phyloP scores from a whole-genome alignment of 805 yeast genomes.

The Lachancea fermentati region DNA sequence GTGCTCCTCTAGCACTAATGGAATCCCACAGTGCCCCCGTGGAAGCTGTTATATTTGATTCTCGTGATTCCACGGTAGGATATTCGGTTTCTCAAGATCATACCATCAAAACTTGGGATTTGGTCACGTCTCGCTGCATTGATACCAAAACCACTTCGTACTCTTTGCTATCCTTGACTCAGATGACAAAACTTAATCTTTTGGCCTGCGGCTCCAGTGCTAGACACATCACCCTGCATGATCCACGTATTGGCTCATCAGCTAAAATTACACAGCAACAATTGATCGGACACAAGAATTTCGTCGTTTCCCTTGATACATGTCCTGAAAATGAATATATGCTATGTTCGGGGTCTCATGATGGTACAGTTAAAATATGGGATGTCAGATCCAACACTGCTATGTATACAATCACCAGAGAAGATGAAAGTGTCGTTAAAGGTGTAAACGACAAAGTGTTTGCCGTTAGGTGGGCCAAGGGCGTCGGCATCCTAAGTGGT shows the following conservation, averaged over 20 bases:
- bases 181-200: slow-evolving; percentile 60
- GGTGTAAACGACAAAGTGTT: slow-evolving; percentile 63
- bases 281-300: slow-evolving; percentile 84
- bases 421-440: slow-evolving; percentile 41
- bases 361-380: slow-evolving; percentile 94
- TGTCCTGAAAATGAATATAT: slow-evolving; percentile 75
- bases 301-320: slow-evolving; percentile 73
- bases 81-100: slow-evolving; percentile 96
- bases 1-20: slow-evolving; percentile 73
- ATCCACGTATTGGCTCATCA: slow-evolving; percentile 66
- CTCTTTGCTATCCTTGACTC: slow-evolving; percentile 70
- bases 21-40: slow-evolving; percentile 86
- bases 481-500: slow-evolving; percentile 80
- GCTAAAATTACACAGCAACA: slow-evolving; percentile 62
- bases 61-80: slow-evolving; percentile 69
- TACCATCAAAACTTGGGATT: slow-evolving; percentile 92
- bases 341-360: slow-evolving; percentile 91
- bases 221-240: slow-evolving; percentile 92
- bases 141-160: slow-evolving; percentile 85
- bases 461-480: slow-evolving; percentile 78
- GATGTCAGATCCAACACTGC: slow-evolving; percentile 83
- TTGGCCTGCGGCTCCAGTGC: slow-evolving; percentile 95
- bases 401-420: slow-evolving; percentile 76
- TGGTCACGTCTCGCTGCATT: slow-evolving; percentile 76
- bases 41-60: slow-evolving; percentile 73